phyloP scores from a whole-genome alignment of 2,329 filamentous ascomycete genomes.

The Claviceps sp. region DNA sequence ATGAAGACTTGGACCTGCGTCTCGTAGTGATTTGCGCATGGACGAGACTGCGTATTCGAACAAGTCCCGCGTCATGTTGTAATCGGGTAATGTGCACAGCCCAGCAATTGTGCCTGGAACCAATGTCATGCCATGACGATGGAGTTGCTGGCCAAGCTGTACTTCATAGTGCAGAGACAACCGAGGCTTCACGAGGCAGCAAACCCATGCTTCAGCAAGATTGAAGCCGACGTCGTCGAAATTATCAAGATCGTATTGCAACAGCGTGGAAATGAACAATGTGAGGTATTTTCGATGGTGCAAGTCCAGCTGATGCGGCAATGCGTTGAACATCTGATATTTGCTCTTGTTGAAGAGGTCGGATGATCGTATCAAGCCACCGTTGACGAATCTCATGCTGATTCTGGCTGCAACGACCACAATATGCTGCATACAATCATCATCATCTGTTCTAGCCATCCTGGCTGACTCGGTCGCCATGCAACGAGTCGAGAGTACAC shows the following conservation, averaged over 20 bases:
- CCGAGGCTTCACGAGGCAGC: conserved; percentile 36
- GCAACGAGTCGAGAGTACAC: conserved; percentile 16
- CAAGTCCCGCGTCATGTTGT: conserved; percentile 32
- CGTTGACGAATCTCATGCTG: conserved; percentile 29
- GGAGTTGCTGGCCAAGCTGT: conserved; percentile 33
- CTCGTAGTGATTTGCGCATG: conserved; percentile 36
- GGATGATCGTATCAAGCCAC: conserved; percentile 29
- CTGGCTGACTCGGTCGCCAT: conserved; percentile 7
- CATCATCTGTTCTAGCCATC: conserved; percentile 10
- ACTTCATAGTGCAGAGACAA: conserved; percentile 34
- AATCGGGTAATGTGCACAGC: conserved; percentile 27
- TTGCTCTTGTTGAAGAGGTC: conserved; percentile 33
- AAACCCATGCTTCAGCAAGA: conserved; percentile 37
- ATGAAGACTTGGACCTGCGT: conserved; percentile 21
- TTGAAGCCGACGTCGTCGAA: conserved; percentile 32
- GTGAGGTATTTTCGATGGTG: conserved; percentile 31
- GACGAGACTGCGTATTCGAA: conserved; percentile 34
- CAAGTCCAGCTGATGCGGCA: conserved; percentile 25
- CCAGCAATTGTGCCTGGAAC: conserved; percentile 26
- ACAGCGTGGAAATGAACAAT: conserved; percentile 37
- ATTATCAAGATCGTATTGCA: conserved; percentile 32
- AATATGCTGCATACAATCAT: conserved; percentile 28
- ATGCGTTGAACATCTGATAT: conserved; percentile 35
- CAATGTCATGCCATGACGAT: conserved; percentile 27
- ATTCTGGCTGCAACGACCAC: conserved; percentile 33